Evolutionary conservation across 495 filamentous ascomycete species (phyloP).

Genomic region (Trichoderma gamsii): DNA sequence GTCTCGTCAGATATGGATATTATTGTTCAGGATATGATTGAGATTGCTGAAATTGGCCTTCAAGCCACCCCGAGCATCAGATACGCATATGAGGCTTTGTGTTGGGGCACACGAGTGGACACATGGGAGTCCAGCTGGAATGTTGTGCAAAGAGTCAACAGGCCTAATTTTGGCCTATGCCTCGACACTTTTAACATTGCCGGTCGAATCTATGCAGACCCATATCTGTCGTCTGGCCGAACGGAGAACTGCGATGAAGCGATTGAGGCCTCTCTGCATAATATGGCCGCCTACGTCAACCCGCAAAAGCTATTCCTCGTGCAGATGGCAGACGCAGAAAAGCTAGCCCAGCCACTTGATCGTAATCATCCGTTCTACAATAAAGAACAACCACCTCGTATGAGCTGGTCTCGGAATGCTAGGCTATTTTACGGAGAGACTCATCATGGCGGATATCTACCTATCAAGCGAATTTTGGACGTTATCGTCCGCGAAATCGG

Average conservation of each 20-base stretch:
- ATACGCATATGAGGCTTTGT: slow-evolving; percentile 72
- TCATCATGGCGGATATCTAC: slow-evolving; percentile 65
- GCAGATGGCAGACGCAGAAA: slow-evolving; percentile 73
- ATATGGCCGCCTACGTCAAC: slow-evolving; percentile 53
- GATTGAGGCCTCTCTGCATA: slow-evolving; percentile 50
- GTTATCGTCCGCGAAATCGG: slow-evolving; percentile 59
- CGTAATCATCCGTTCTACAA: slow-evolving; percentile 59
- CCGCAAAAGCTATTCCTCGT: slow-evolving; percentile 70
- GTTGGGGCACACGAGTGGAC: slow-evolving; percentile 67
- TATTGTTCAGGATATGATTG: slow-evolving; percentile 58
- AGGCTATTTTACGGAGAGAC: slow-evolving; percentile 70
- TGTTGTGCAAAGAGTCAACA: slow-evolving; percentile 57
- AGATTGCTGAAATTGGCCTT: slow-evolving; percentile 60
- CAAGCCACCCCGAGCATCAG: slow-evolving; percentile 49
- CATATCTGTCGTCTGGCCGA: slow-evolving; percentile 46
- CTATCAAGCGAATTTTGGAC: slow-evolving; percentile 54
- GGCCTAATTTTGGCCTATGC: slow-evolving; percentile 71
- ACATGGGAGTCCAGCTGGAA: slow-evolving; percentile 69
- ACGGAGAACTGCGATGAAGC: slow-evolving; percentile 53
- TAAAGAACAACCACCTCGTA: slow-evolving; percentile 55
- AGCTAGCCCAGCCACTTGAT: slow-evolving; percentile 52
- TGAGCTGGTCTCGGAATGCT: slow-evolving; percentile 79
- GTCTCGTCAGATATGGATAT: slow-evolving; percentile 51
- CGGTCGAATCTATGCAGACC: slow-evolving; percentile 68
- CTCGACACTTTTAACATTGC: slow-evolving; percentile 80